Evolutionary conservation across 371 early-diverging fungal genomes (phyloP).

Genomic region (Amoeboaphelidium protococcarum): DNA sequence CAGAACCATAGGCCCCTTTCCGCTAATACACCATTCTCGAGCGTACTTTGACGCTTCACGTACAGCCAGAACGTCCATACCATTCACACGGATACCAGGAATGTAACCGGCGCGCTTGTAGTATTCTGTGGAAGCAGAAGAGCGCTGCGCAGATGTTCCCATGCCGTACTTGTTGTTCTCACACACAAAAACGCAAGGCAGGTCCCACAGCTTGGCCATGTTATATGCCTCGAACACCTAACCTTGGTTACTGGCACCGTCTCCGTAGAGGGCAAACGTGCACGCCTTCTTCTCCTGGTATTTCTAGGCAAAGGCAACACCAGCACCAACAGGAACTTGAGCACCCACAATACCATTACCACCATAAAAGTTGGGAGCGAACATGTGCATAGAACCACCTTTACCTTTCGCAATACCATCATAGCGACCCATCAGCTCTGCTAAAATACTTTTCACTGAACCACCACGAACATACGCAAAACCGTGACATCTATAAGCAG

Average conservation of each 20-base stretch:
- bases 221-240: slow-evolving; percentile 98
- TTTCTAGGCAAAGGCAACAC: slow-evolving; percentile 87
- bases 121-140: slow-evolving; percentile 79
- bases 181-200: slow-evolving; percentile 88
- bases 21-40: slow-evolving; percentile 46
- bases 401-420: slow-evolving; percentile 88
- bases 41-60: slow-evolving; percentile 55
- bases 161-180: slow-evolving; percentile 99
- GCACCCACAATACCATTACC: slow-evolving; percentile 99
- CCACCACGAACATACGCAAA: slow-evolving; percentile 80
- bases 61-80: slow-evolving; percentile 86
- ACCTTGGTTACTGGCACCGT: slow-evolving; percentile 98
- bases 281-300: slow-evolving; percentile 47
- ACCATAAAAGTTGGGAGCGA: slow-evolving; percentile 85
- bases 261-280: slow-evolving; percentile 87
- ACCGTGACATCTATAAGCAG: slow-evolving; percentile 98
- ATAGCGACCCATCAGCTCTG: slow-evolving; percentile 56
- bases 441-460: slow-evolving; percentile 31
- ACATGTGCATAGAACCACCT: slow-evolving; percentile 99
- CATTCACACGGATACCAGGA: slow-evolving; percentile 79
- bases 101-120: slow-evolving; percentile 89
- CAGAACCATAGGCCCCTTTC: slow-evolving; percentile 53
- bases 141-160: slow-evolving; percentile 81
- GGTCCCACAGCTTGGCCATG: slow-evolving; percentile 96
- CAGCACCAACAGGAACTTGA: slow-evolving; percentile 91